A percentile compares a stretch with the other conserved stretches of the same genome.
Conservation (phyloP, 371 early-diverging fungal species). For the Mucor mucedo region DNA sequence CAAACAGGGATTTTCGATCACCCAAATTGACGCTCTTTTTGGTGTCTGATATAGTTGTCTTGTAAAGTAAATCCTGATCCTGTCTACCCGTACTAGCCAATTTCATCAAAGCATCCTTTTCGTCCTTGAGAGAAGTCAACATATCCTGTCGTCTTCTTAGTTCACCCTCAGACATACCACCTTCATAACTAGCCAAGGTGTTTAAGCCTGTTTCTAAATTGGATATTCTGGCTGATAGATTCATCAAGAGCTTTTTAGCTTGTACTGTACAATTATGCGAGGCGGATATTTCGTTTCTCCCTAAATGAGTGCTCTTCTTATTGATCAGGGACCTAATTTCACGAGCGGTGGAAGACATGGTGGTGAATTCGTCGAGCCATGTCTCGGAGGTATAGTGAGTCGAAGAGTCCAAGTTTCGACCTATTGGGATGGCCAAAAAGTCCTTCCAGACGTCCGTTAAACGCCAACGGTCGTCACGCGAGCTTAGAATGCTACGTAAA, state of each 20-base stretch:
- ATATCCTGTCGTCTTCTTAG: slow-evolving; percentile 80
- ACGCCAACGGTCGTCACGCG: slow-evolving; percentile 82
- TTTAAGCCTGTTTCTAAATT: slow-evolving; percentile 64
- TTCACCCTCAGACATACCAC: slow-evolving; percentile 71
- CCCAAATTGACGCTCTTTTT: slow-evolving; percentile 17
- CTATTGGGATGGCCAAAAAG: slow-evolving; percentile 78
- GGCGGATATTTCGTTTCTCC: slow-evolving; percentile 76
- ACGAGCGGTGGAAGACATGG: slow-evolving; percentile 63
- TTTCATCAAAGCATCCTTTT: slow-evolving; percentile 66
- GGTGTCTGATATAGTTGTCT: slow-evolving; percentile 4
- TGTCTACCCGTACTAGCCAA: slow-evolving; percentile 58
- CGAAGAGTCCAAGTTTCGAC: slow-evolving; percentile 43
- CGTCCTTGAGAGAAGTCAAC: slow-evolving; percentile 73
- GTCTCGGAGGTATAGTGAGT: slow-evolving; percentile 68
- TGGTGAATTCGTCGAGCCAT: slow-evolving; percentile 86
- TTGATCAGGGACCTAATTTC: slow-evolving; percentile 78
- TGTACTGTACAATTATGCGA: slow-evolving; percentile 80
- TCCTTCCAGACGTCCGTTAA: slow-evolving; percentile 73
- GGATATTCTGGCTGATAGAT: slow-evolving; percentile 54
- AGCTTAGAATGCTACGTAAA: slow-evolving; percentile 74
- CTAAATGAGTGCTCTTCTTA: slow-evolving; percentile 70
- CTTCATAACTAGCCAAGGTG: slow-evolving; percentile 48
- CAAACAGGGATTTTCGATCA: slow-evolving; percentile 33
- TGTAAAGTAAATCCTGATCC: slow-evolving; percentile 38
- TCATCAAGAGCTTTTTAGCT: slow-evolving; percentile 75